phyloP scores from a whole-genome alignment of 176 grass and related monocot species.

The barley (Hordeum vulgare) region MorexV3_pseudomolecules_assembly NC_058524.1:193195172-193195671 shows the following conservation, averaged over 20 bases:
- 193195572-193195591: slow-evolving; percentile 89
- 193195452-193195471: slow-evolving; percentile 93
- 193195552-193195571: slow-evolving; percentile 87
- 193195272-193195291: too few relatives aligned
- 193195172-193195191: not conserved
- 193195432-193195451: slow-evolving; percentile 35
- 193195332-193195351: too few relatives aligned
- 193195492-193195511: slow-evolving; percentile 89
- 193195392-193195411: not conserved
- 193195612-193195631: slow-evolving; percentile 95
- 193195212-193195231: not conserved
- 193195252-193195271: not conserved
- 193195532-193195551: slow-evolving; percentile 78
- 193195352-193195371: too few relatives aligned
- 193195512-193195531: slow-evolving; percentile 88
- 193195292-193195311: too few relatives aligned
- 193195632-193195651: not conserved
- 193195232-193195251: not conserved
- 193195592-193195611: slow-evolving; percentile 67
- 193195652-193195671: not conserved
- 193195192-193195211: not conserved
- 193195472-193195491: slow-evolving; percentile 75
- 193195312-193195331: too few relatives aligned
- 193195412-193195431: not conserved
- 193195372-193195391: too few relatives aligned